Evolutionary conservation across 1,284 basidiomycete genomes (phyloP), one percentile per base, ranked within the genome.

Genomic region (Coniferiporia weirii): DNA sequence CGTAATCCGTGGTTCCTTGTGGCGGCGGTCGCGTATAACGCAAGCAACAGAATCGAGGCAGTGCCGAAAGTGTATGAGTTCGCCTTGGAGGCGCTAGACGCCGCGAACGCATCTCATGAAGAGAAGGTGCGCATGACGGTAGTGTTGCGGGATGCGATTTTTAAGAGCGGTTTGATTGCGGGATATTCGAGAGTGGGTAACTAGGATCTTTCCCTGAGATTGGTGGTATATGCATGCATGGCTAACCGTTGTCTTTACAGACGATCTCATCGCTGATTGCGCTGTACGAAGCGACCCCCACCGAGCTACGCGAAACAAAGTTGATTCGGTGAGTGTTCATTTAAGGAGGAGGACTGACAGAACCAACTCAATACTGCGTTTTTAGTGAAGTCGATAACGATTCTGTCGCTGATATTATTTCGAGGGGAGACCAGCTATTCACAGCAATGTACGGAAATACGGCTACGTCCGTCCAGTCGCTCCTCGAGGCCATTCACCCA

Each of bases 1-100:
- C 64, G 68, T 1, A 81, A 76, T 61, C 78, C 82, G 3, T 86
- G 83, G 83, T 82, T 79, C 61, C 72, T 84, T 45, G 70, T 83
- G 45, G 75, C 81, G 1, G 76, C 79, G 13, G 78, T 82, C 35
- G 73, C 79, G 0, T 83, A 81, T 67, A 76, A 75, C 62, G 78
- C 82, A 1, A 76, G 76, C 66, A 85, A 85, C 66, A 71, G 72
- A 50, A 76, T 82, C 2, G 80, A 83, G 43, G 80, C 71, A 0
- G 76, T 84, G n/a, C 79, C 81, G 1, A 65, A 68, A 46, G 75
- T 85, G 13, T 82, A 83, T 66, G 63, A 76, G 50, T 71, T 78
- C 61, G 81, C 73, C 2, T 64, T 83, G 47, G 60, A 71, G 4
- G 77, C 81, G 53, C 67, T 81, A 1, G 64, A 68, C 54, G 64